A percentile compares a stretch with the other conserved stretches of the same genome.
Evolutionary conservation across 202 grass and related monocot genomes (phyloP).

Genomic region (Zoysia matrella): DNA sequence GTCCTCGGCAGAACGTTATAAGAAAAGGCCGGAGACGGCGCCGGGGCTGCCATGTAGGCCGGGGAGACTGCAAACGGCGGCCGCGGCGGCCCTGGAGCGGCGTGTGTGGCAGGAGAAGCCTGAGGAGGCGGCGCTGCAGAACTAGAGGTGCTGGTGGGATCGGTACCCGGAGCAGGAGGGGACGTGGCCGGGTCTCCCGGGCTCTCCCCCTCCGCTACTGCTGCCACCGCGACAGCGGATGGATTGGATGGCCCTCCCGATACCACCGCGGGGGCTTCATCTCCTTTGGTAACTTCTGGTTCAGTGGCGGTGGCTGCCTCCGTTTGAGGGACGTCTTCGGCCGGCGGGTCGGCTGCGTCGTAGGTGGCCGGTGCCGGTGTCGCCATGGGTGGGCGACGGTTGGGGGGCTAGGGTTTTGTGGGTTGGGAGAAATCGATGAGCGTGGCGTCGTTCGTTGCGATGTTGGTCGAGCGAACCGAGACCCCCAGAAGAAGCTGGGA

Average conservation of each 20-base stretch:
- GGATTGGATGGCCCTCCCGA: conserved; percentile 19
- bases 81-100: conserved; percentile 40
- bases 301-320: neutral
- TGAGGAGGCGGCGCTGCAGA: neutral
- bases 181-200: conserved; percentile 21
- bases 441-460: neutral
- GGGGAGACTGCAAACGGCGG: conserved; percentile 46
- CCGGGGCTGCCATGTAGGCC: conserved; percentile 32
- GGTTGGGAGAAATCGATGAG: conserved; percentile 1
- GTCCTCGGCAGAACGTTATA: conserved; percentile 54
- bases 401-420: conserved; percentile 56
- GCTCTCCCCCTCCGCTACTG: neutral
- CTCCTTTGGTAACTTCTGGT: neutral
- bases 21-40: conserved; percentile 44
- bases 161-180: neutral
- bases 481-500: neutral
- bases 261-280: neutral
- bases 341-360: conserved; percentile 22
- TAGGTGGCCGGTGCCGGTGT: conserved; percentile 31
- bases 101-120: conserved; percentile 24
- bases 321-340: conserved; percentile 7
- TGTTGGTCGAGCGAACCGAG: neutral
- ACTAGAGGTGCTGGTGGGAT: conserved; percentile 1
- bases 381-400: conserved; percentile 42
- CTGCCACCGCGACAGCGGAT: conserved; percentile 27